phyloP scores from a whole-genome alignment of 1,139 yeast genomes.

The Geotrichum restrictum region DNA sequence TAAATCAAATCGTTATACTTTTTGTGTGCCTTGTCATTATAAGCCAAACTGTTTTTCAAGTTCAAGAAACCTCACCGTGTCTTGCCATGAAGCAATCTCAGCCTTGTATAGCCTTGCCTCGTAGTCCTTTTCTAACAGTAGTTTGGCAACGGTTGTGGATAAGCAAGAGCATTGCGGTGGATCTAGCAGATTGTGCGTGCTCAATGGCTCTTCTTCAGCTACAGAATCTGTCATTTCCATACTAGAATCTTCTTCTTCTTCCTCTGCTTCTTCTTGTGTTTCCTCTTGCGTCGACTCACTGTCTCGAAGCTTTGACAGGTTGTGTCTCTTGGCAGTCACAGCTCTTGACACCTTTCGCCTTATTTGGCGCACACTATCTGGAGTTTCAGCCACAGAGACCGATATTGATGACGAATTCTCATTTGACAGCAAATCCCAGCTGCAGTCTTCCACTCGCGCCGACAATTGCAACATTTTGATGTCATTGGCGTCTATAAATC shows the following conservation, averaged over 20 bases:
- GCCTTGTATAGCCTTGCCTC: neutral
- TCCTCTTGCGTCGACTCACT: neutral
- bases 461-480: no score
- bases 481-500: neutral
- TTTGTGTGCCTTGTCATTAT: neutral
- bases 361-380: neutral
- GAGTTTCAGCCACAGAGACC: no score
- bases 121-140: neutral
- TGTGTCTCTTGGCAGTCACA: no score
- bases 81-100: neutral
- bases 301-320: neutral
- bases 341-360: no score
- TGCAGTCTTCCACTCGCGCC: no score
- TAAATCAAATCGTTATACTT: neutral
- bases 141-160: neutral
- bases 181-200: neutral
- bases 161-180: neutral
- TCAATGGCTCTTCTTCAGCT: neutral
- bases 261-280: neutral
- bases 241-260: neutral
- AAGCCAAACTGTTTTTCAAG: slow-evolving; percentile 4
- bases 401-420: no score
- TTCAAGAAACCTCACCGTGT: neutral
- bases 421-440: no score
- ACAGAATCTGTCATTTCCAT: neutral